Base-by-base conservation (phyloP, 2,329 filamentous ascomycete species). In the Coniochaeta sp. region DNA sequence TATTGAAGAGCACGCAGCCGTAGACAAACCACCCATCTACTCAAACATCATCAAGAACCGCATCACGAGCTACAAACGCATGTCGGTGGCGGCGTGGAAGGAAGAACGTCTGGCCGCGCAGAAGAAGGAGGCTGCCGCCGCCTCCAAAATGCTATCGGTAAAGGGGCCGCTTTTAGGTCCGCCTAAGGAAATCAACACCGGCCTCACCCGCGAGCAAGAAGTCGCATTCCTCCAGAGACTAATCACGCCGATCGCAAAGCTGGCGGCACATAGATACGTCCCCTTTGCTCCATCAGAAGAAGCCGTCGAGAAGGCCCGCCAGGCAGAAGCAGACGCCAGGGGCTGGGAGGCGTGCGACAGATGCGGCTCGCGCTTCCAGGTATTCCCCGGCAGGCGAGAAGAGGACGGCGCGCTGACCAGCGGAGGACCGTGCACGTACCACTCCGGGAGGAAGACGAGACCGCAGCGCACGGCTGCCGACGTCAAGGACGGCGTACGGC, bases 321-420 rank as follows among this genome's bases (percentile, higher is more conserved):
- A 82, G 50, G 91, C 87, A 0, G 80, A 91, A 0, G 78, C 84
- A 55, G 79, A 85, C 8, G 84, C 89, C 14, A 82, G 85, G 58
- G 90, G 90, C 55, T 96, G 88, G 81, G 95, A 99, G 74, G 81
- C 86, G 57, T 99, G 95, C 68, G 93, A 96, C 68, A 88, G 95
- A 22, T 99, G 95, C 73, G 81, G 81, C 47, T 86, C 86, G 36
- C 87, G 93, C 24, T 99, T 99, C 69, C 91, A 96, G 69, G 91
- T 96, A 3, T 98, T 96, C 65, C 91, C 93, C 0, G 91, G 92
- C 3, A 86, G 93, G 47, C 84, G 92, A 59, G 83, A 87, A 61
- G 82, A 87, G 65, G 95, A 96, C 54, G 88, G 87, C 0, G 81
- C 89, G 2, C 81, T 96, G 17, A 83, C 90, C 0, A 89, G 87